Evolutionary conservation across 225 moss, liverwort and hornwort species (phyloP), one percentile per base, ranked within the genome.

Genomic region (Takakia lepidozioides): DNA sequence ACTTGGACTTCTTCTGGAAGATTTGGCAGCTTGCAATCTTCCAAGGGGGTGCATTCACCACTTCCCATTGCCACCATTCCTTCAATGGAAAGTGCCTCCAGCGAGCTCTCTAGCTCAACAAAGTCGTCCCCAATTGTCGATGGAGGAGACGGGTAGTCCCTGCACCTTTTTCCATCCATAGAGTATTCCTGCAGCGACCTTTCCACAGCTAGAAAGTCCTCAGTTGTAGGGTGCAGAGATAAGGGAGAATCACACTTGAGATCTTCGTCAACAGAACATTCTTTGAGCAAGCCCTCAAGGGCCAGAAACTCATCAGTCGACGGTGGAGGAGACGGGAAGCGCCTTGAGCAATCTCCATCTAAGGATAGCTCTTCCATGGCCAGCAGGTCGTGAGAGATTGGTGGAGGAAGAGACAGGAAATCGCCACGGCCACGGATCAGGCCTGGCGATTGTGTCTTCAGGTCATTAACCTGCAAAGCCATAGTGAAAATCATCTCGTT

Each of bases 61-160:
- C 49, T 55, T 57, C 58, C 36, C 13, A 28, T 39, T 43, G 41
- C 54, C 25, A 51, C 22, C 22, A 19, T 52, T 44, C 59, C 62
- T 32, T 71, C 70, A 8, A 21, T 44, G 24, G 53, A 70, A 28
- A 80, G 74, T 25, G 80, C 64, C 67, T 60, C 63, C 35, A 80
- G 55, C 30, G 80, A 80, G 54, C 74, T 80, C 43, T 80, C 80
- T 17, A 80, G 62, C 51, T 80, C 80, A 63, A 74, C 47, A 64
- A 80, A 80, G 51, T 80, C 80, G 47, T 74, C 80, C 26, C 74
- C 74, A 19, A 80, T 64, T 42, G 29, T 48, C 25, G 70, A 57
- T 24, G 64, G 63, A 42, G 70, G 64, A 19, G 64, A 64, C 10
- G 68, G 62, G 54, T 65, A 56, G 5, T 43, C 14, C 38, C 64